phyloP scores from a whole-genome alignment of 2,329 filamentous ascomycete species.

The Thermochaetoides dissita region DNA sequence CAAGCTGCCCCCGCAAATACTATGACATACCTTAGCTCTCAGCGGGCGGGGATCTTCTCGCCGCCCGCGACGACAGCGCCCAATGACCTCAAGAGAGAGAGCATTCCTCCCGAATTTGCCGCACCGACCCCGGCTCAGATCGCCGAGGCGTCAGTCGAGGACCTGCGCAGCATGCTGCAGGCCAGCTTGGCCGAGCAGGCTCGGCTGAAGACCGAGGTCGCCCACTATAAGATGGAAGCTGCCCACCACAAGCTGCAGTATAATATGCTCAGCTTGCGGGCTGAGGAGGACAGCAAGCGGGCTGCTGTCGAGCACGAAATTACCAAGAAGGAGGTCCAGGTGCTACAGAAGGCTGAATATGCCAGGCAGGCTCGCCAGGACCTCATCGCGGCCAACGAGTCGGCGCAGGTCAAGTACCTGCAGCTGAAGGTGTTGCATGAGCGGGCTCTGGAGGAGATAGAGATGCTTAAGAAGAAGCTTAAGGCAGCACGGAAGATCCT shows the following conservation, averaged over 20 bases:
- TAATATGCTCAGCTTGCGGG: conserved; percentile 70
- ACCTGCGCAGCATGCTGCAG: conserved; percentile 43
- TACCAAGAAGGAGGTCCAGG: conserved; percentile 75
- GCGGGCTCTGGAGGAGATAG: conserved; percentile 51
- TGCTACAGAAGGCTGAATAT: conserved; percentile 61
- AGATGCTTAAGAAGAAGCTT: conserved; percentile 48
- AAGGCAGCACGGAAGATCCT: conserved; percentile 66
- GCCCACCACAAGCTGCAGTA: conserved; percentile 87
- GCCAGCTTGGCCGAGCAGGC: conserved; percentile 41
- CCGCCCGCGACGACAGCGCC: conserved; percentile 37
- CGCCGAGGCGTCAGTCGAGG: conserved; percentile 36
- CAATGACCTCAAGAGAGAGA: conserved; percentile 20
- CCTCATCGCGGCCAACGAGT: conserved; percentile 36
- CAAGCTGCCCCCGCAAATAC: conserved; percentile 17
- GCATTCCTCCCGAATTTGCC: conserved; percentile 26
- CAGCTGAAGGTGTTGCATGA: conserved; percentile 56
- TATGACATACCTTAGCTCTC: conserved; percentile 28
- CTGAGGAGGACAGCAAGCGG: conserved; percentile 69
- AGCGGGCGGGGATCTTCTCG: conserved; percentile 36
- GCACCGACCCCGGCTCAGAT: conserved; percentile 37
- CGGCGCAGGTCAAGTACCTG: conserved; percentile 38
- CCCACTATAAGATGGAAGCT: no score
- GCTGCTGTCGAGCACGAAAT: conserved; percentile 86
- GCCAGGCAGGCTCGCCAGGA: conserved; percentile 46
- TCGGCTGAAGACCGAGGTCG: conserved; percentile 51